Conservation (phyloP, 306 rosid genomes). For the Lupinus albus region DNA sequence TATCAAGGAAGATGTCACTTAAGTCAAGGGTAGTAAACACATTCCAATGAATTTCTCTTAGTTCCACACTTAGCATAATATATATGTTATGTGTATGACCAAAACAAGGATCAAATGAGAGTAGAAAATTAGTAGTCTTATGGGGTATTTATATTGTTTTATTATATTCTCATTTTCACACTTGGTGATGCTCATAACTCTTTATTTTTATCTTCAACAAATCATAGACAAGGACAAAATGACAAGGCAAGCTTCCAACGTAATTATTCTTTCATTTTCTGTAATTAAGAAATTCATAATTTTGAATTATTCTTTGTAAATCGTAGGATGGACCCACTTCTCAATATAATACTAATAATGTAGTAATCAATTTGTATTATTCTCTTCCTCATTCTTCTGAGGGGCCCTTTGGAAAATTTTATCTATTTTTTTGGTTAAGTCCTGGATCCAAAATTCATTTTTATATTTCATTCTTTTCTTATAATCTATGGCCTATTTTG, state of each 20-base stretch:
- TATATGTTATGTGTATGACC: constrained; percentile 43
- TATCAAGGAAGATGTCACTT: constrained; percentile 41
- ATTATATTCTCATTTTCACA: constrained; percentile 47
- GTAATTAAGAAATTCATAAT: constrained; percentile 34
- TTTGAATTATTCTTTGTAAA: constrained; percentile 45
- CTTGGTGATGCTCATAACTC: constrained; percentile 46
- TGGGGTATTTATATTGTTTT: constrained; percentile 38
- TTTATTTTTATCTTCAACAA: constrained; percentile 49
- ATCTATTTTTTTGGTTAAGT: constrained; percentile 20
- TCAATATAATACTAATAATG: constrained; percentile 42
- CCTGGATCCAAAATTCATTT: constrained; percentile 36
- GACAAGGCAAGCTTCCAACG: constrained; percentile 69
- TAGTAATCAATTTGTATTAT: constrained; percentile 42
- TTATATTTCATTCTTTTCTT: constrained; percentile 35
- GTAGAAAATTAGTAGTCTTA: constrained; percentile 46
- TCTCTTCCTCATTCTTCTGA: constrained; percentile 38
- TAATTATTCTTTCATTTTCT: constrained; percentile 40
- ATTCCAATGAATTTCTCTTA: constrained; percentile 36
- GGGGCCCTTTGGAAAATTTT: constrained; percentile 32
- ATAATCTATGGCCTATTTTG: constrained; percentile 33
- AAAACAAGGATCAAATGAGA: constrained; percentile 60
- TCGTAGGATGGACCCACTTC: constrained; percentile 36
- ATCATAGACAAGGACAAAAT: constrained; percentile 50
- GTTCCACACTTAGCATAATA: constrained; percentile 36
- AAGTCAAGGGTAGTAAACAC: constrained; percentile 46